phyloP scores from a whole-genome alignment of 495 filamentous ascomycete genomes.

The Delitschia confertaspora region DNA sequence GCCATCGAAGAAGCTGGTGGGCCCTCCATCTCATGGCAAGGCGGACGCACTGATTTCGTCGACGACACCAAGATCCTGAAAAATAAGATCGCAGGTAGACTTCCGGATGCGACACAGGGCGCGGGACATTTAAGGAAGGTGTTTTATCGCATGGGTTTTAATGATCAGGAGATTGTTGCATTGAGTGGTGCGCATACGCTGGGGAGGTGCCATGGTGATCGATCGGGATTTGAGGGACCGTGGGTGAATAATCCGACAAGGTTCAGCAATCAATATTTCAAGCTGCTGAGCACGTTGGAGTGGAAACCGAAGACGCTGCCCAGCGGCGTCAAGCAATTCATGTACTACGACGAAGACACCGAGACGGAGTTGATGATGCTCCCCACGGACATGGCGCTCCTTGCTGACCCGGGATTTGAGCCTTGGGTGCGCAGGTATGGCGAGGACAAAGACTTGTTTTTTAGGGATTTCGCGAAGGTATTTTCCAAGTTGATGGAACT shows the following conservation, averaged over 20 bases:
- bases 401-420: conserved; percentile 29
- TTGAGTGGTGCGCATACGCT: conserved; percentile 53
- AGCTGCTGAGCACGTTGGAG: conserved; percentile 44
- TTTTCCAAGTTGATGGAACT: conserved; percentile 57
- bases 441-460: conserved; percentile 53
- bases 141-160: conserved; percentile 58
- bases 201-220: conserved; percentile 52
- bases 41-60: conserved; percentile 50
- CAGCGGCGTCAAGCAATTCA: conserved; percentile 50
- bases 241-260: conserved; percentile 59
- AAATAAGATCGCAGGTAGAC: conserved; percentile 48
- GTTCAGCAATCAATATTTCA: conserved; percentile 57
- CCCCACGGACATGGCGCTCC: conserved; percentile 40
- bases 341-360: conserved; percentile 49
- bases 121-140: conserved; percentile 50
- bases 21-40: conserved; percentile 45
- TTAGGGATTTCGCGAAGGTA: conserved; percentile 49
- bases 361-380: conserved; percentile 50
- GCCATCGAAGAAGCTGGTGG: conserved; percentile 52
- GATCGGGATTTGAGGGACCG: conserved; percentile 51
- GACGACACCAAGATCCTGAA: conserved; percentile 49
- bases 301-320: conserved; percentile 47
- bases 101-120: conserved; percentile 52
- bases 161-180: conserved; percentile 56
- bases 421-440: conserved; percentile 54